Percentiles rank a stretch among this genome's conserved stretches.
Conservation (phyloP, 148 eudicot genomes). For the Silene conica region DNA sequence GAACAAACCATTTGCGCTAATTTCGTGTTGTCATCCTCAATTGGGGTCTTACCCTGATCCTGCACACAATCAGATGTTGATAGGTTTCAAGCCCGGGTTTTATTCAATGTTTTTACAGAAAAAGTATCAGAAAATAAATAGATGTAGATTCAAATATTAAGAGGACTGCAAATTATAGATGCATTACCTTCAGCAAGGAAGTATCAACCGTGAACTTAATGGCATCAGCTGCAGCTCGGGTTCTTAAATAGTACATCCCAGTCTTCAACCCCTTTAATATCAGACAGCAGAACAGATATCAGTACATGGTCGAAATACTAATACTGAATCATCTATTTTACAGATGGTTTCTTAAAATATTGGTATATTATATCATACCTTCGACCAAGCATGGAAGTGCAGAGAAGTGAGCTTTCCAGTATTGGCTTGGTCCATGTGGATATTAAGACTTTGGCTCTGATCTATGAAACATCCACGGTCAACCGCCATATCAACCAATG, state of each 20-base stretch:
- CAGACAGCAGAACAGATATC: neutral
- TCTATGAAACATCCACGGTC: conserved; percentile 77
- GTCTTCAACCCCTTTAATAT: conserved; percentile 77
- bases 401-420: conserved; percentile 71
- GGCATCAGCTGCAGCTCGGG: conserved; percentile 98
- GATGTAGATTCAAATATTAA: too few relatives aligned
- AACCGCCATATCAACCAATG: conserved; percentile 74
- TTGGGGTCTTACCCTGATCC: conserved; percentile 40
- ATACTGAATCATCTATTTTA: neutral
- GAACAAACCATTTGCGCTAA: conserved; percentile 85
- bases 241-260: conserved; percentile 89
- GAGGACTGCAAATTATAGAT: neutral
- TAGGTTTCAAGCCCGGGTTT: too few relatives aligned
- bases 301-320: neutral
- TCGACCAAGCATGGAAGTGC: conserved; percentile 75
- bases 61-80: conserved; percentile 24
- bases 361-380: conserved; percentile 25
- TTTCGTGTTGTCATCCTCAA: conserved; percentile 47
- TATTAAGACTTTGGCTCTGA: conserved; percentile 79
- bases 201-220: conserved; percentile 97
- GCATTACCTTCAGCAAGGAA: conserved; percentile 53
- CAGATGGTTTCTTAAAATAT: neutral
- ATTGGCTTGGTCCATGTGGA: conserved; percentile 78
- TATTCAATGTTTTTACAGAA: neutral
- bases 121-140: too few relatives aligned